phyloP scores from a whole-genome alignment of 1,284 basidiomycete genomes.

The Cerrena zonata region DNA sequence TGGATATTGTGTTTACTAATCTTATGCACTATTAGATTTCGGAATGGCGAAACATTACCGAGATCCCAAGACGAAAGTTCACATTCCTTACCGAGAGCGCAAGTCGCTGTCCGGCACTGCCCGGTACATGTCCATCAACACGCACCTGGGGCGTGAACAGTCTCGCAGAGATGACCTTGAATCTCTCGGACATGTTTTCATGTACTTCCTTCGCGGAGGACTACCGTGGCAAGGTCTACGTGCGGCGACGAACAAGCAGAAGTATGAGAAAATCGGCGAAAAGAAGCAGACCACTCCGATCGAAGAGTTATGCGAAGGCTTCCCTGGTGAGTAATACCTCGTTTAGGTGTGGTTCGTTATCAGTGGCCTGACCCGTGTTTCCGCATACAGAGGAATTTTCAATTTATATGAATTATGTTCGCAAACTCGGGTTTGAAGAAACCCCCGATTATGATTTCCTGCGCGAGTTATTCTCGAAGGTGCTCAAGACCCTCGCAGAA shows the following conservation, averaged over 20 bases:
- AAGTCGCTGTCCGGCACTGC: conserved; percentile 97
- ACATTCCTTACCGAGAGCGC: conserved; percentile 97
- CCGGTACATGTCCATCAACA: conserved; percentile 98
- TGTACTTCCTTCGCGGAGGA: conserved; percentile 93
- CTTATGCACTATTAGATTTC: no score
- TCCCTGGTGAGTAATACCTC: conserved; percentile 67
- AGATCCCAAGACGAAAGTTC: conserved; percentile 94
- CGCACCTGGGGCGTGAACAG: conserved; percentile 88
- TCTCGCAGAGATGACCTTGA: conserved; percentile 91
- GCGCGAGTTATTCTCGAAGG: conserved; percentile 88
- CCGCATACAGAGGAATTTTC: conserved; percentile 76
- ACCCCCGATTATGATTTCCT: conserved; percentile 97
- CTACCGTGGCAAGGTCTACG: conserved; percentile 94
- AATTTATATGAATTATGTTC: conserved; percentile 96
- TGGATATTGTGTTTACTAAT: no score
- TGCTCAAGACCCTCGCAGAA: conserved; percentile 84
- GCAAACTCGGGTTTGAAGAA: conserved; percentile 93
- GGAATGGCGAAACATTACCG: conserved; percentile 99
- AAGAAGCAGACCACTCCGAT: conserved; percentile 95
- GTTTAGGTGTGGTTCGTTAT: neutral
- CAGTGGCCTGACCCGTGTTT: conserved; percentile 12
- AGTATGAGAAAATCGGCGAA: conserved; percentile 97
- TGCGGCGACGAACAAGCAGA: conserved; percentile 96
- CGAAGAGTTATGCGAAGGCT: conserved; percentile 89
- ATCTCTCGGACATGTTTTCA: conserved; percentile 94